Base-by-base conservation (phyloP, 192 early-diverging fungal species). In the Linnemannia elongata region DNA sequence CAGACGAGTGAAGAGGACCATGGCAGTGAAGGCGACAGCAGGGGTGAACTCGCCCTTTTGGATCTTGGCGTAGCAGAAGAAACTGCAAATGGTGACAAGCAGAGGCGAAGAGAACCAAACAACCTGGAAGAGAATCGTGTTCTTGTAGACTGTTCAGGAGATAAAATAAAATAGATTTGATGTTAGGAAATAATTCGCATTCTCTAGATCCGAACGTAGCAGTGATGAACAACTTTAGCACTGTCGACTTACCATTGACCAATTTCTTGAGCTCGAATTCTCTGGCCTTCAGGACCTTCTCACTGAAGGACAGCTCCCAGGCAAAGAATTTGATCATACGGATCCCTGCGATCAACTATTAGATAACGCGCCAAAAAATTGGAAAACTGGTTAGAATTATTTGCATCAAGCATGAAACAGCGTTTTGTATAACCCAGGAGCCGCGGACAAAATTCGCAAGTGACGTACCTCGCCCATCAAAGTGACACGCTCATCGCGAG, bases 301-400 rank as follows among this genome's bases (percentile, higher is more conserved):
- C 82, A 36, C 93, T 81, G 81, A 97, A 95, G 6, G 87, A 87
- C 85, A 89, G 47, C 75, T 96, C 93, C 96, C 96, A 97, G 18
- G 94, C 94, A 89, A 95, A 95, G 69, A 98, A 91, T 82, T 99
- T 99, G 84, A 99, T 94, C 73, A 97, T 94, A n/a, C 96, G 94
- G 60, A 99, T 97, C 60, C 96, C 96, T 73, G 95, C 92, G 76
- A 90, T 88, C 70, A 90, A 55, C 88, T 96, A 94, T 38, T 97
- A 87, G 42, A 93, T 80, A 39, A 33, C 9, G 35, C 30, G 33
- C 6, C 4, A 39, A 57, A 35, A 5, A 12, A 20, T 55, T 35
- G 7, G 9, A 45, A 38, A 57, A 60, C 9, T 35, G 36, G 20
- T 76, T 76, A 60, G 55, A 30, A 41, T 39, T 5, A 8, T 33